phyloP scores from a whole-genome alignment of 2,329 filamentous ascomycete genomes.

The Talaromyces pinophilus region DNA sequence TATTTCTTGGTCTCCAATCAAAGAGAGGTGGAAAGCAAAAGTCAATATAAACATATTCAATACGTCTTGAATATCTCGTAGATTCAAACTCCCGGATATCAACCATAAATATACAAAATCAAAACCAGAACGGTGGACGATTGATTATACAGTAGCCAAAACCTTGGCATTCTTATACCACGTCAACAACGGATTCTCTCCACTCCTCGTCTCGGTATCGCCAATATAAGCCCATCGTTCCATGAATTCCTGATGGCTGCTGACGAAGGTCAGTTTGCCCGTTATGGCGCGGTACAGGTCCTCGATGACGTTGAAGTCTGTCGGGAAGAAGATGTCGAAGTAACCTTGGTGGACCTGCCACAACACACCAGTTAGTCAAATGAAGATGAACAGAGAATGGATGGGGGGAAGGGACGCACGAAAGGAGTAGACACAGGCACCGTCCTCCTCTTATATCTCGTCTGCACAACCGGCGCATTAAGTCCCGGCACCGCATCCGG shows the following conservation, averaged over 20 bases:
- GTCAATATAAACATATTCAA: neutral
- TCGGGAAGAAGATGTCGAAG: slow-evolving; percentile 98
- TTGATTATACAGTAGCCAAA: slow-evolving; percentile 73
- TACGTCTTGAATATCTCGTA: neutral
- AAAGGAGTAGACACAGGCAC: slow-evolving; percentile 88
- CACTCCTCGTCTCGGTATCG: slow-evolving; percentile 82
- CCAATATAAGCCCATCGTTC: slow-evolving; percentile 84
- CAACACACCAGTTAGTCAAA: neutral
- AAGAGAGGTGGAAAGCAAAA: neutral
- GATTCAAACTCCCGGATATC: neutral
- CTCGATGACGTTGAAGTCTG: slow-evolving; percentile 88
- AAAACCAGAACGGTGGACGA: too few relatives aligned
- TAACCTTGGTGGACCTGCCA: slow-evolving; percentile 90
- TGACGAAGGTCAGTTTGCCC: slow-evolving; percentile 82
- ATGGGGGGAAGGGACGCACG: slow-evolving; percentile 57
- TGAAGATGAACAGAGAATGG: neutral
- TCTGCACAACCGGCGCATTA: slow-evolving; percentile 96
- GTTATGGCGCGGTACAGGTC: slow-evolving; percentile 91
- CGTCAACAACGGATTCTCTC: slow-evolving; percentile 86
- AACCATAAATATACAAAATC: slow-evolving; percentile 3
- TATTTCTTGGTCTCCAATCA: neutral
- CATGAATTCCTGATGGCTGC: slow-evolving; percentile 89
- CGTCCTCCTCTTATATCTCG: slow-evolving; percentile 80
- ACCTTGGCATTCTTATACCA: slow-evolving; percentile 98
- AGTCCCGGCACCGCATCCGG: slow-evolving; percentile 80